Evolutionary conservation across 1,284 basidiomycete species (phyloP).

Genomic region (Wallemia mellicola): DNA sequence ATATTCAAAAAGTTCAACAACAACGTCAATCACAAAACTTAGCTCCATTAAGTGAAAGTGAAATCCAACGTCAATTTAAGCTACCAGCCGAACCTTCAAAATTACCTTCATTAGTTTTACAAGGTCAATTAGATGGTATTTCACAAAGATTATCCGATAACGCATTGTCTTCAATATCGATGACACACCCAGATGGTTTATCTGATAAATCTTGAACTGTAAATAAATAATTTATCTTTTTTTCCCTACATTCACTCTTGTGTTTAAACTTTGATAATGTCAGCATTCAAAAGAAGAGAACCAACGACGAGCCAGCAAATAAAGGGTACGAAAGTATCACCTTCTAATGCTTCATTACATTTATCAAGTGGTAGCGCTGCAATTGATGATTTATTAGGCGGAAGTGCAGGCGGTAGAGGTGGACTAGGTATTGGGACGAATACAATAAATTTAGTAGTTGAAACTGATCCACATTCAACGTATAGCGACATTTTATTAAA

Average conservation of each 20-base stretch:
- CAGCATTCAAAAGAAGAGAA: slow-evolving; percentile 49
- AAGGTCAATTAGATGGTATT: slow-evolving; percentile 64
- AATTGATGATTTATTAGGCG: slow-evolving; percentile 81
- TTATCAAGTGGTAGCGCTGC: slow-evolving; percentile 71
- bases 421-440: slow-evolving; percentile 45
- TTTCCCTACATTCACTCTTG: not conserved
- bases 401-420: slow-evolving; percentile 11
- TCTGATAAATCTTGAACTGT: not conserved
- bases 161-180: not conserved
- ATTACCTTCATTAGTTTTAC: slow-evolving; percentile 54
- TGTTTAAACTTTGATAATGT: slow-evolving; percentile 14
- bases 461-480: slow-evolving; percentile 52
- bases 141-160: slow-evolving; percentile 38
- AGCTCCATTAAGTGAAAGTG: slow-evolving; percentile 58
- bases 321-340: slow-evolving; percentile 33
- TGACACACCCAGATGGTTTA: not conserved
- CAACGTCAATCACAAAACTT: slow-evolving; percentile 53
- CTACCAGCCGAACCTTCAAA: slow-evolving; percentile 72
- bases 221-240: not conserved
- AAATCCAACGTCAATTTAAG: slow-evolving; percentile 51
- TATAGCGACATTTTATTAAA: slow-evolving; percentile 63
- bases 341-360: slow-evolving; percentile 30
- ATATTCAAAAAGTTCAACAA: slow-evolving; percentile 65
- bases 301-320: slow-evolving; percentile 18
- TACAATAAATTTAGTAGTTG: slow-evolving; percentile 36